Percentiles rank a stretch among this genome's conserved stretches.
Evolutionary conservation across 345 rosid genomes (phyloP).

Genomic region (Cardamine occulta): DNA sequence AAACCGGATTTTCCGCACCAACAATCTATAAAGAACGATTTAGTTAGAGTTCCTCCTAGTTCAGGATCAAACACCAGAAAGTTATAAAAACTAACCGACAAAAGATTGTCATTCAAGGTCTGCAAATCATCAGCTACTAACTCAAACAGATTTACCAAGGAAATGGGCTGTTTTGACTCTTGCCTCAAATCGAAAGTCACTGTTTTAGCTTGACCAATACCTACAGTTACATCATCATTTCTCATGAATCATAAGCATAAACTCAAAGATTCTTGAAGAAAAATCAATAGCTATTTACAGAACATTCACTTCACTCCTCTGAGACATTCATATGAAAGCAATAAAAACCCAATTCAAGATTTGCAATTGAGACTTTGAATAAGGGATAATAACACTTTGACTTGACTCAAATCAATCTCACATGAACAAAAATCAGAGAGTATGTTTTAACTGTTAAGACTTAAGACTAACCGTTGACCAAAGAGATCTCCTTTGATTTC

Average conservation of each 20-base stretch:
- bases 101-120: constrained; percentile 82
- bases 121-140: constrained; percentile 82
- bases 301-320: not conserved
- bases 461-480: constrained; percentile 53
- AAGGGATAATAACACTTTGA: too few species aligned
- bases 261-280: not conserved
- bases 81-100: too few species aligned
- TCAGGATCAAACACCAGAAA: too few species aligned
- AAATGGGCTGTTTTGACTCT: constrained; percentile 55
- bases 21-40: too few species aligned
- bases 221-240: constrained; percentile 37
- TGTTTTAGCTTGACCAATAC: constrained; percentile 56
- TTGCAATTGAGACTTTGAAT: not conserved
- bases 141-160: constrained; percentile 68
- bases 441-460: too few species aligned
- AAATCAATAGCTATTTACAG: not conserved
- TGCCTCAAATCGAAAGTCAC: constrained; percentile 55
- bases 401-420: not conserved
- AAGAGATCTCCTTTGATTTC: constrained; percentile 58
- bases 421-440: not conserved
- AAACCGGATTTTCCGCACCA: constrained; percentile 94
- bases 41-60: too few species aligned
- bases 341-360: not conserved
- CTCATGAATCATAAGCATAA: constrained; percentile 10
- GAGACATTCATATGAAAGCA: not conserved